These are phyloP conservation scores for Suillus hirtellus DNA, from an alignment of 768 basidiomycete genomes.

Conservation along the genomic window DNA sequence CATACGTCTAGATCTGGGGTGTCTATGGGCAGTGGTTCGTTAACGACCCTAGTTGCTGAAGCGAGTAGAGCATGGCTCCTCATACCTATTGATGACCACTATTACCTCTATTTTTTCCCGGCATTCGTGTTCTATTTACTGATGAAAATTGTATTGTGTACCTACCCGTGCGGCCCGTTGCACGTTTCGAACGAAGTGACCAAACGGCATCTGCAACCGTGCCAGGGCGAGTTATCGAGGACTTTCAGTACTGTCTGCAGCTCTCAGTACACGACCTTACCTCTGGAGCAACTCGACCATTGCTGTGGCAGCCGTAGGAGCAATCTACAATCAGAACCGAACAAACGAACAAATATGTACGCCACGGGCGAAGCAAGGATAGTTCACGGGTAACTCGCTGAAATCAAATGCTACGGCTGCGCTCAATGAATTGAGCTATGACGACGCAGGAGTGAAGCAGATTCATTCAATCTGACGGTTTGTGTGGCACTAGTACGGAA, in stretches of 20 bases:
- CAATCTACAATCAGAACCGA: not conserved
- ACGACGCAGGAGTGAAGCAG: not conserved
- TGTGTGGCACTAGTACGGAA: not conserved
- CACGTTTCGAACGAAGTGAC: not conserved
- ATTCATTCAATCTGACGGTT: not conserved
- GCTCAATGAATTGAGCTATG: not conserved
- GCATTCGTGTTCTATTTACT: not conserved
- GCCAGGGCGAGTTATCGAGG: not conserved
- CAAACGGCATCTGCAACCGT: not conserved
- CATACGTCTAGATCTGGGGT: slow-evolving; percentile 6
- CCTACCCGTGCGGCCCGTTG: not conserved
- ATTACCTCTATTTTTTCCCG: not conserved
- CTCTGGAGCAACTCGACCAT: not conserved
- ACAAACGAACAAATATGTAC: not conserved
- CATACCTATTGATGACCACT: no score
- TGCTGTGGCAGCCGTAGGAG: not conserved
- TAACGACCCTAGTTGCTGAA: slow-evolving; percentile 2
- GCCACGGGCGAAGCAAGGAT: not conserved
- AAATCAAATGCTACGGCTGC: not conserved
- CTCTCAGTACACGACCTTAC: not conserved
- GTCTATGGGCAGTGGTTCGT: slow-evolving; percentile 18
- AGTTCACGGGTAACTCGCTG: not conserved
- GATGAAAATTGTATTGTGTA: not conserved
- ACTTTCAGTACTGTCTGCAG: not conserved
- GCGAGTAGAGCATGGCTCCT: not conserved